A percentile compares a stretch with the other conserved stretches of the same genome.
Evolutionary conservation across 2,329 filamentous ascomycete species (phyloP).

Genomic region (Cordyceps cateniannulata): DNA sequence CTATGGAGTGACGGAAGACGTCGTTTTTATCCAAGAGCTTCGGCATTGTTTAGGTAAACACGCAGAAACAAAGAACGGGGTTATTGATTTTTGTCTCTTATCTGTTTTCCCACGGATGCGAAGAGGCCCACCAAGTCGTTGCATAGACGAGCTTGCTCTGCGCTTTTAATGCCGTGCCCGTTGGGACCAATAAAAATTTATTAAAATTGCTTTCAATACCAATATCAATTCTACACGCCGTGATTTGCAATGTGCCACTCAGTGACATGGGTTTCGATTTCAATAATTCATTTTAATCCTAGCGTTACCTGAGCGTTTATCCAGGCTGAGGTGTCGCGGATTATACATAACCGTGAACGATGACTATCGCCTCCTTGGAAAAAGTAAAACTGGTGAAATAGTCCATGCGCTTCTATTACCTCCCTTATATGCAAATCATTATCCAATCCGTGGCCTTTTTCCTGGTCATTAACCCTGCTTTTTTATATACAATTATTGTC

Average conservation of each 20-base stretch:
- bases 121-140: slow-evolving; percentile 39
- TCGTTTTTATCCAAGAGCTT: slow-evolving; percentile 46
- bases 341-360: no score
- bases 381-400: no score
- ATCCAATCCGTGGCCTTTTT: neutral
- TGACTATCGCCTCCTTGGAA: no score
- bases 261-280: no score
- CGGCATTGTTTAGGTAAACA: slow-evolving; percentile 42
- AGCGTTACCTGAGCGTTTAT: no score
- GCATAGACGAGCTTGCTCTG: slow-evolving; percentile 47
- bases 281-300: no score
- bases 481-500: slow-evolving; percentile 4
- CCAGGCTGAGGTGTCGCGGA: no score
- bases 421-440: neutral
- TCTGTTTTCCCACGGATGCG: slow-evolving; percentile 30
- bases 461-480: neutral
- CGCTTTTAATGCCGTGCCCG: slow-evolving; percentile 46
- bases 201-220: slow-evolving; percentile 32
- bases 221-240: neutral
- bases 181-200: slow-evolving; percentile 51
- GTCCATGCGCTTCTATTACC: no score
- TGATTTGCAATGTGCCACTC: neutral
- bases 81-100: slow-evolving; percentile 18
- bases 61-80: slow-evolving; percentile 32
- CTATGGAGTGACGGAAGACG: slow-evolving; percentile 57